Base-by-base conservation (phyloP, 805 yeast species). In the Metschnikowia proteae region DNA sequence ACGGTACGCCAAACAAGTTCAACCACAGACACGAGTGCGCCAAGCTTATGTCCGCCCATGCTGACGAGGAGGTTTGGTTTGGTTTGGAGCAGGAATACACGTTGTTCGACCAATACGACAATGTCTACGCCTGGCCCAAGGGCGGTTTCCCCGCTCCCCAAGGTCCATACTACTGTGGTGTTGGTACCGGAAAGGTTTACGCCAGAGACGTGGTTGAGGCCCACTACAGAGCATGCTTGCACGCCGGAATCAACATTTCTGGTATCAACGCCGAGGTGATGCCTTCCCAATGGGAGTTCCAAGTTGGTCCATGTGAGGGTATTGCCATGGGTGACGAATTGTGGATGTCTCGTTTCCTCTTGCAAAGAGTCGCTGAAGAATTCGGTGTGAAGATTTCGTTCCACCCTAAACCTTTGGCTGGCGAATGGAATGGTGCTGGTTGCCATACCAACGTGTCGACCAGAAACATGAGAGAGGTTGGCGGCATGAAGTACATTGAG, bases 281-380 rank as follows among this genome's bases (percentile, higher is more conserved):
- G 98, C 99, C 99, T 52, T 90, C 97, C 53, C 99, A 92, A 81
- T 92, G 99, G 99, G 99, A 92, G 79, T 92, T 88, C 88, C 99
- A 92, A 81, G 98, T 92, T 60, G 99, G 99, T 64, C 98, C 99
- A 58, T 89, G 97, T 74, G 81, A 74, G 58, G 99, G 99, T 66
- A 92, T 94, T 69, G 71, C 74, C 61, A 92, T 92, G 98, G 98
- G 97, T 70, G 99, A 92, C 73, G 86, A 92, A 73, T 82, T 94
- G 69, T 92, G 98, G 92, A 81, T 91, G 67, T 94, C 97, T 53
- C 85, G 99, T 74, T 94, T 88, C 73, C 77, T 94, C 63, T 78
- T 94, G 67, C 83, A 82, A 75, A 86, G 97, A 76, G 94, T 90
- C 47, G 97, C 98, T 58, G 99, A 94, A 80, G 99, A 94, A 74